Base-by-base conservation (phyloP, 257 asterid genomes). In the Echites panduratus region DNA sequence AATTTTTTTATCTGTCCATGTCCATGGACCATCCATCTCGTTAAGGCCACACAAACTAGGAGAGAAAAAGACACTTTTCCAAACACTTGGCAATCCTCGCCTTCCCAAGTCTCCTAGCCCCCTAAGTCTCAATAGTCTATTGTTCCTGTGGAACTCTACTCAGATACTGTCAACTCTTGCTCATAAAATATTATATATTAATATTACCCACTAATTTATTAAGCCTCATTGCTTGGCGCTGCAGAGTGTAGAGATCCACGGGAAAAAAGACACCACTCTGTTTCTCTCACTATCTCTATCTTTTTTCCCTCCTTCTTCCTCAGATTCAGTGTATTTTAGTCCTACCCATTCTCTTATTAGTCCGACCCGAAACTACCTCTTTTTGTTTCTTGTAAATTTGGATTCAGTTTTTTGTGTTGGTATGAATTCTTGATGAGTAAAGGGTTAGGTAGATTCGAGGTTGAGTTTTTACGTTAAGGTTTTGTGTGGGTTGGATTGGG, bases 241-340 rank as follows among this genome's bases (percentile, higher is more conserved):
- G 66, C 26, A 71, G 66, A 62, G 58, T 68, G 66, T 40, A 71
- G 66, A 62, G 58, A 70, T 7, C 32, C 67, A 70, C 52, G 44
- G 45, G n/a, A 43, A 20, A 67, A 44, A 70, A 61, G 66, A 76
- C 75, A 70, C 7, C 32, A 7, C 40, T 19, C 16, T 38, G 5
- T 2, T 24, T 27, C 32, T 9, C 40, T 59, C 20, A 19, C 20
- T 19, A 12, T 59, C 9, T 7, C 7, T 12, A 13, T 27, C 4
- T 53, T 53, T 6, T 8, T 6, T 0, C 0, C 58, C n/a, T 19
- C 58, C 47, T 19, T 8, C 20, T 13, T 38, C 14, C 38, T 64
- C 75, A 76, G 75, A 76, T 69, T 75, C 75, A 26, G 66, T 59
- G 40, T 12, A 57, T 16, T 53, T 59, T 1, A 27, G 41, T 56